These are phyloP conservation scores for Candida fluviatilis DNA, from an alignment of 805 yeast species.

Conservation along the genomic window DNA sequence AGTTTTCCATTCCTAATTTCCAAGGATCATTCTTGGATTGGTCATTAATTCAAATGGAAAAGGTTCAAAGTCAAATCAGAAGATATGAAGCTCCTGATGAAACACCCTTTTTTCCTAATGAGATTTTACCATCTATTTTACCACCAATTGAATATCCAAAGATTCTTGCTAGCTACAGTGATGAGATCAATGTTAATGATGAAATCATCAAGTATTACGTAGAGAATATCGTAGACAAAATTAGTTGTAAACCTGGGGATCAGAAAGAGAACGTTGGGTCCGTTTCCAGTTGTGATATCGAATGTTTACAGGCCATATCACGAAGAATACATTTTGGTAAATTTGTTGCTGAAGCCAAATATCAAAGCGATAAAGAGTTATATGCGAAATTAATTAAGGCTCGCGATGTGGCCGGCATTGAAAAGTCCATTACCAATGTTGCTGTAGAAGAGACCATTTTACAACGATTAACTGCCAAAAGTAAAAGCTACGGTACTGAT, in stretches of 20 bases:
- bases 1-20: slow-evolving; percentile 59
- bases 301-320: slow-evolving; percentile 80
- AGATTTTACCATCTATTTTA: slow-evolving; percentile 62
- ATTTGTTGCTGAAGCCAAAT: slow-evolving; percentile 96
- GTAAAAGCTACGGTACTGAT: slow-evolving; percentile 82
- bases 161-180: slow-evolving; percentile 68
- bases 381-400: slow-evolving; percentile 63
- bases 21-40: slow-evolving; percentile 85
- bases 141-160: slow-evolving; percentile 80
- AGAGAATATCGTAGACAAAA: slow-evolving; percentile 66
- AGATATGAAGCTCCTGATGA: slow-evolving; percentile 95
- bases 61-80: slow-evolving; percentile 62
- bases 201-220: slow-evolving; percentile 68
- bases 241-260: slow-evolving; percentile 64
- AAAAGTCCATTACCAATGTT: slow-evolving; percentile 75
- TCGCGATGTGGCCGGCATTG: slow-evolving; percentile 68
- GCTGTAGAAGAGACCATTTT: slow-evolving; percentile 85
- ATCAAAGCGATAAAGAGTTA: slow-evolving; percentile 56
- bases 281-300: slow-evolving; percentile 80
- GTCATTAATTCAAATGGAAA: slow-evolving; percentile 74
- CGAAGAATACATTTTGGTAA: slow-evolving; percentile 95
- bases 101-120: slow-evolving; percentile 77
- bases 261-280: slow-evolving; percentile 87
- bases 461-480: slow-evolving; percentile 73
- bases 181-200: slow-evolving; percentile 71